phyloP scores from a whole-genome alignment of 129 eudicot genomes.

The Tanacetum coccineum region DNA sequence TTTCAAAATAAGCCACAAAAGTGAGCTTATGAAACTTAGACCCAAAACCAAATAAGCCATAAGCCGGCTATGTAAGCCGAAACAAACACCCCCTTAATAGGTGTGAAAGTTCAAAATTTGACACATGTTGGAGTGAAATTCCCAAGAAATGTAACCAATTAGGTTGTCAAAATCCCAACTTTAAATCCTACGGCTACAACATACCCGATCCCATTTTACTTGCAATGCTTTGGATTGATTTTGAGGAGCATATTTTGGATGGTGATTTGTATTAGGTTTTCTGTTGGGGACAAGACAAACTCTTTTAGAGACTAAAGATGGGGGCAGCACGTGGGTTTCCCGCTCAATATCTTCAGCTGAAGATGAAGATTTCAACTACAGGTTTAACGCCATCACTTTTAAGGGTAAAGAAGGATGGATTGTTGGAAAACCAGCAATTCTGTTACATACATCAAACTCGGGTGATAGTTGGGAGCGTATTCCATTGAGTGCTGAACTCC shows the following conservation, averaged over 20 bases:
- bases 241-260: conserved; percentile 15
- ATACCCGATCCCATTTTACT: no score
- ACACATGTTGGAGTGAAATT: no score
- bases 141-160: no score
- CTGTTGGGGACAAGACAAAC: conserved; percentile 96
- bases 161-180: no score
- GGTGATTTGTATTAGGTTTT: conserved; percentile 62
- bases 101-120: no score
- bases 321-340: conserved; percentile 85
- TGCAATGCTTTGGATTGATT: background rate
- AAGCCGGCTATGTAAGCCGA: no score
- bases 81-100: no score
- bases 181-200: no score
- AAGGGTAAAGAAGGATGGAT: conserved; percentile 99
- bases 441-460: conserved; percentile 78
- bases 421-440: conserved; percentile 93
- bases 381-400: conserved; percentile 90
- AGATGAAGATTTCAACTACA: conserved; percentile 93
- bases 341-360: conserved; percentile 91
- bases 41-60: no score
- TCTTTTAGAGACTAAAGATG: conserved; percentile 91
- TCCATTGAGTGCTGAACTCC: conserved; percentile 94
- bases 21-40: no score
- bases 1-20: no score
- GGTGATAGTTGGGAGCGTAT: conserved; percentile 97